Percentiles rank a stretch among this genome's conserved stretches.
Evolutionary conservation across 352 stramenopile species (phyloP).

Genomic region (Stramenopiles sp.): DNA sequence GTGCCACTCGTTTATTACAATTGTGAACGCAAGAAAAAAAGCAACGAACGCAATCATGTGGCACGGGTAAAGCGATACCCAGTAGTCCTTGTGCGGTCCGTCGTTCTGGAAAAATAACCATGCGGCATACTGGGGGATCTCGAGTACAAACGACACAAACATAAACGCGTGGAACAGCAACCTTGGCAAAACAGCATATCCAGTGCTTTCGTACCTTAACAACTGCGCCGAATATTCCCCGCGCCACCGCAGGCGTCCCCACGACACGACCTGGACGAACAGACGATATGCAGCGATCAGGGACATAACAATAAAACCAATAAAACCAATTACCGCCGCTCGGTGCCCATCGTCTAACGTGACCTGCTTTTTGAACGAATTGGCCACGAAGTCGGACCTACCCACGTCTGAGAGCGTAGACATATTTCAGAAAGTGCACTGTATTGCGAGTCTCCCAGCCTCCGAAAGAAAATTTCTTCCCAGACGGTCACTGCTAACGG

Average conservation of each 20-base stretch:
- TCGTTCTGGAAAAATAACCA: not conserved
- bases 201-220: too few species aligned
- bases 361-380: not conserved
- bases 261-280: not conserved
- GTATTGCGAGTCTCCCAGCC: not conserved
- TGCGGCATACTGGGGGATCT: not conserved
- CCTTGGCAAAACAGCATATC: too few species aligned
- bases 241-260: not conserved
- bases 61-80: not conserved
- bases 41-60: not conserved
- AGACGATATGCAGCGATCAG: not conserved
- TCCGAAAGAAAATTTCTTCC: not conserved
- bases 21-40: not conserved
- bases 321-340: not conserved
- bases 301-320: not conserved
- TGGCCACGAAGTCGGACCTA: not conserved
- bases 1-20: not conserved
- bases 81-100: not conserved
- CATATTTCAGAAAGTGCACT: not conserved
- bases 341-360: not conserved
- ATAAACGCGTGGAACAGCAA: not conserved
- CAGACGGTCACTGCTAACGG: not conserved
- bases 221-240: not conserved
- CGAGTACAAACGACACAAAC: not conserved
- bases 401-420: not conserved